Evolutionary conservation across 257 asterid genomes (phyloP).

Genomic region (Avicennia marina): DNA sequence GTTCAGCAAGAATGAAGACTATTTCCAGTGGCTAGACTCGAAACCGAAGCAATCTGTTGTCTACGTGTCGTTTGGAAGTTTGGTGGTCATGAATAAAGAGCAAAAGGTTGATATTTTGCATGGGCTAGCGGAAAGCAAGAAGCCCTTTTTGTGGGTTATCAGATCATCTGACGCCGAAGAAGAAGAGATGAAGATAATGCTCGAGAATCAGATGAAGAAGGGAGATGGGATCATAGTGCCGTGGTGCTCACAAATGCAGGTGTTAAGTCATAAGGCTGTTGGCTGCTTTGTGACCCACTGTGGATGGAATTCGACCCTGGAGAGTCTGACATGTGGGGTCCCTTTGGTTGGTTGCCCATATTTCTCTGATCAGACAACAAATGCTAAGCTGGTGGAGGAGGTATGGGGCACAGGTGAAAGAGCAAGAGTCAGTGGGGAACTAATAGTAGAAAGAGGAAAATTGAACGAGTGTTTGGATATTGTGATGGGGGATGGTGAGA

Average conservation of each 20-base stretch:
- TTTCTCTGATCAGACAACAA: conserved; percentile 46
- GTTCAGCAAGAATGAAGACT: conserved; percentile 24
- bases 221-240: conserved; percentile 45
- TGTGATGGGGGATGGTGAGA: conserved; percentile 46
- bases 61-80: conserved; percentile 57
- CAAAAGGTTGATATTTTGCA: conserved; percentile 44
- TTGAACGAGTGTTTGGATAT: conserved; percentile 37
- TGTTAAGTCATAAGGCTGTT: conserved; percentile 37
- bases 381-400: conserved; percentile 53
- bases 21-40: conserved; percentile 42
- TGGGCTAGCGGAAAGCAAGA: conserved; percentile 27
- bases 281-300: conserved; percentile 66
- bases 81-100: conserved; percentile 28
- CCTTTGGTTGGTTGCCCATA: conserved; percentile 48
- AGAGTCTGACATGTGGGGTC: conserved; percentile 44
- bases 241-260: conserved; percentile 58
- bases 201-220: not conserved
- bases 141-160: conserved; percentile 45
- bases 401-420: conserved; percentile 60
- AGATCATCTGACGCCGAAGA: conserved; percentile 26
- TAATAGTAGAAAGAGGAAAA: conserved; percentile 31
- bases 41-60: conserved; percentile 35
- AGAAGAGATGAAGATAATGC: conserved; percentile 22
- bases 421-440: conserved; percentile 35
- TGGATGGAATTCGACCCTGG: conserved; percentile 71